phyloP scores from a whole-genome alignment of 2,329 filamentous ascomycete species.

The Sclerotinia minor region DNA sequence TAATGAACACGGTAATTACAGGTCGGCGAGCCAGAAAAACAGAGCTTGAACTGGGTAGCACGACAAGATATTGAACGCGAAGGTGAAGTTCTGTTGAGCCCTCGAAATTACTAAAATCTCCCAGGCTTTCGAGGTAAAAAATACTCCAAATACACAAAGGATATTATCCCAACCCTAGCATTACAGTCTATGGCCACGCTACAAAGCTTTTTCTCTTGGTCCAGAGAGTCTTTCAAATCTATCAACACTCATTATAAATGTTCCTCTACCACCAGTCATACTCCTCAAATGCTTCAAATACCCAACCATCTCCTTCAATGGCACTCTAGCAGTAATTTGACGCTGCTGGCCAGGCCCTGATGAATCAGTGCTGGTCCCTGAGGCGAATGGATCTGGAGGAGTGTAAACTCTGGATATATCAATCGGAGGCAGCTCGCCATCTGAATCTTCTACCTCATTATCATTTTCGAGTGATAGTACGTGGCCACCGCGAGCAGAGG shows the following conservation, averaged over 20 bases:
- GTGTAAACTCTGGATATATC: slow-evolving; percentile 78
- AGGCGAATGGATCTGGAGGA: slow-evolving; percentile 79
- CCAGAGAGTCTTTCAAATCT: slow-evolving; percentile 66
- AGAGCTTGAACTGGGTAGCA: neutral
- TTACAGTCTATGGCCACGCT: neutral
- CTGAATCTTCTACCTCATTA: slow-evolving; percentile 29
- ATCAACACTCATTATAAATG: slow-evolving; percentile 74
- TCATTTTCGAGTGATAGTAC: slow-evolving; percentile 65
- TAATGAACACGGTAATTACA: neutral
- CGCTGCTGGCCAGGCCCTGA: slow-evolving; percentile 52
- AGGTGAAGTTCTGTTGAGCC: too few relatives aligned
- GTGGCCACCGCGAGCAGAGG: slow-evolving; percentile 69
- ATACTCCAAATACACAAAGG: neutral
- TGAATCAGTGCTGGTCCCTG: slow-evolving; percentile 50
- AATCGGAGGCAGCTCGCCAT: slow-evolving; percentile 48
- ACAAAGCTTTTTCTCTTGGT: slow-evolving; percentile 49
- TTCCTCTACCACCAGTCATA: slow-evolving; percentile 81
- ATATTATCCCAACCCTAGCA: neutral
- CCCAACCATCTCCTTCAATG: slow-evolving; percentile 93
- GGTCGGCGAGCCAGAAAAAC: neutral
- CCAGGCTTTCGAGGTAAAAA: neutral
- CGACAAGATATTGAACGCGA: neutral
- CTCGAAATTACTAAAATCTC: neutral
- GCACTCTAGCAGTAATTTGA: slow-evolving; percentile 81
- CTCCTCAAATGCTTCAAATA: slow-evolving; percentile 88